Base-by-base conservation (phyloP, 805 yeast species). In the Kodamaea hsintzibuensis region DNA sequence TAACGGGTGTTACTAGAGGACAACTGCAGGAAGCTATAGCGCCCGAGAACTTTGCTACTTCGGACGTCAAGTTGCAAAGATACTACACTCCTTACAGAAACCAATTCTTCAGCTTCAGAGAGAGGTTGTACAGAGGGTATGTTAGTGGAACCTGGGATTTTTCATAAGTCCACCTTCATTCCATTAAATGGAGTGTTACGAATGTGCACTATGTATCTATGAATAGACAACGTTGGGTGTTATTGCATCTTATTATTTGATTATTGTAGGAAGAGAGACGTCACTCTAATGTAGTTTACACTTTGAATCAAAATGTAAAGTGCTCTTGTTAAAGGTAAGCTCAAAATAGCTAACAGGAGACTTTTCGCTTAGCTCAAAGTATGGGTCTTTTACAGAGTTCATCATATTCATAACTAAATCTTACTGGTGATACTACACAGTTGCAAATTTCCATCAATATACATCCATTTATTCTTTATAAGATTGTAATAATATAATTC, bases 41-140 rank as follows among this genome's bases (percentile, higher is more conserved):
- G 3, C 91, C 91, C 39, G 92, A 86, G 56, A 80, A 78, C 33
- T 89, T 90, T 79, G 88, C 85, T 73, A 84, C 89, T n/a, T 80
- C 88, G 9, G 71, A 77, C 44, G 60, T 54, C 43, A 52, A 52
- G 55, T 60, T 62, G 49, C 76, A 76, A 66, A 65, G 72, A 65
- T 76, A 74, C 73, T 76, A 73, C 71, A 68, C 79, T 57, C 76
- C 79, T 50, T 74, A 76, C 71, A 74, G 79, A 69, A 72, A 73
- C 68, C 79, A 74, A 64, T 76, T 69, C 69, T 76, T 76, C 67
- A 57, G 70, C 17, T 68, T 76, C 64, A 74, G 80, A 71, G 80
- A 76, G 60, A 71, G 80, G 65, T 73, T 76, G 61, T 76, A 71
- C 70, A 71, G 75, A 61, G 80, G 80, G 42, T 76, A 76, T 58